Percentiles rank a stretch among this genome's conserved stretches.
Conservation (phyloP, 192 early-diverging fungal genomes). For the Geosiphon pyriformis region DNA sequence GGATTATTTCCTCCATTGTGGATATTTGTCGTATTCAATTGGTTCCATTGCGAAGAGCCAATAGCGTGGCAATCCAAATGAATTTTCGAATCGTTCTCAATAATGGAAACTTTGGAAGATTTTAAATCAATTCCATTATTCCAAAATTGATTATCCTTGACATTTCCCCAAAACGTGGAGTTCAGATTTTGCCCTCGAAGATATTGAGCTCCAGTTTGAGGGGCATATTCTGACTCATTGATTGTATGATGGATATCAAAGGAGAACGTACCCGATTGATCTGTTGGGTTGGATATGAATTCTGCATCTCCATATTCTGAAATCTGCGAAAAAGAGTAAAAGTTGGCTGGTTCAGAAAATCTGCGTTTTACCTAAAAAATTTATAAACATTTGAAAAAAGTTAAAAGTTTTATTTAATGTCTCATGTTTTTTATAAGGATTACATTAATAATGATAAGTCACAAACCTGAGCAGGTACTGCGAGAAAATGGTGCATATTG, state of each 20-base stretch:
- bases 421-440: background rate
- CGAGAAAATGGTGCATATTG: constrained; percentile 14
- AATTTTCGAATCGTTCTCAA: no score
- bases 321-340: background rate
- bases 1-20: no score
- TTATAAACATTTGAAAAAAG: background rate
- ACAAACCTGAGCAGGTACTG: constrained; percentile 10
- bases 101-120: constrained; percentile 4
- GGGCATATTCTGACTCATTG: constrained; percentile 5
- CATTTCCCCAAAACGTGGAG: constrained; percentile 7
- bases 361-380: constrained; percentile 1
- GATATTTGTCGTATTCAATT: no score
- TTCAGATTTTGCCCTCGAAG: constrained; percentile 10
- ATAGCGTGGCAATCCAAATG: no score
- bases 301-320: background rate
- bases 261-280: background rate
- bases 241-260: background rate
- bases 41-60: no score
- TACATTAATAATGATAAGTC: background rate
- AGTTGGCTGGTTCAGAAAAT: constrained; percentile 20
- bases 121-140: constrained; percentile 18
- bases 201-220: constrained; percentile 5
- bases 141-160: constrained; percentile 19
- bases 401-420: background rate
- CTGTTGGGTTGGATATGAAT: background rate